Base-by-base conservation (phyloP, 331 rosid genomes). In the Malus hybrid region DNA sequence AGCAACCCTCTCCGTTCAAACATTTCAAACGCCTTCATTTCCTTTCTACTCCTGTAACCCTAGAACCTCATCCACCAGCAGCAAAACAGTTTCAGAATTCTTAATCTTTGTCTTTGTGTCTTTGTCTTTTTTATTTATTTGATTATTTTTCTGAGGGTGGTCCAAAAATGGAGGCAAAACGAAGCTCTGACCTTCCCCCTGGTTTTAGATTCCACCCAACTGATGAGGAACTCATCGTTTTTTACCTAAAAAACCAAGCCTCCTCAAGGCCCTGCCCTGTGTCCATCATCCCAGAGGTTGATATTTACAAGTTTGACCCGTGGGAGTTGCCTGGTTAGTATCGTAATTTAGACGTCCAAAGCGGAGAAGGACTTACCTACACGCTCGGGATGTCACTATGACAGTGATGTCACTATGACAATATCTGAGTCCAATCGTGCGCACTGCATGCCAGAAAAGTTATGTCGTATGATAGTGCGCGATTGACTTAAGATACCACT, bases 201-300 rank as follows among this genome's bases (percentile, higher is more conserved):
- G 99, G 98, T 10, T 94, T 94, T 73, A 86, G 98, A 80, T 94
- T 94, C 76, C 98, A 94, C 84, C 98, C 98, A 73, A 94, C 98
- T 2, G 98, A 94, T 66, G 98, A 94, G 62, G 98, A 94, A 28
- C 78, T 95, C 69, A 92, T 95, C 13, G 74, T 95, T 62, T 76
- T 78, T 77, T 95, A 95, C 86, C 98, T 94, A 60, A 82, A 85
- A 75, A 91, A 94, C 84, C 98, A 94, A 82, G 96, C 95, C 79
- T 83, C 87, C 3, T 94, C 99, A 18, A 87, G 80, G 81, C 97
- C 97, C 26, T 92, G 96, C 73, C 97, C 99, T 64, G 90, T 87
- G 0, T 89, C 97, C 6, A 90, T 95, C n/a, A 95, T 92, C 81
- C 97, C 96, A 0, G 99, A 95, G 81, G 92, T 95, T 20, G 97